phyloP scores from a whole-genome alignment of 139 green algal genomes.

The Volvox africanus region DNA sequence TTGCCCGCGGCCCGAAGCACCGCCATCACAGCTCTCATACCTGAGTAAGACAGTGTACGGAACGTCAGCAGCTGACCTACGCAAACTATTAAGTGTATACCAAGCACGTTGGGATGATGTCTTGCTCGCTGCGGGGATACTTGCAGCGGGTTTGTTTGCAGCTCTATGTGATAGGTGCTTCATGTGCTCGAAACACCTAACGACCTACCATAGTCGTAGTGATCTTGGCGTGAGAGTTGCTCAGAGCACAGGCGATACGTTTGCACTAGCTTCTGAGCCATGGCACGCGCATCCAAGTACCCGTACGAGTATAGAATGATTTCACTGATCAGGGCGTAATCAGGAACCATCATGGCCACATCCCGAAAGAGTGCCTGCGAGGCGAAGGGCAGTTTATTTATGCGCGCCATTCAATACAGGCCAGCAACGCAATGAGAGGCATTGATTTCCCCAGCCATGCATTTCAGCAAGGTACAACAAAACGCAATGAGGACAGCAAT shows the following conservation, averaged over 20 bases:
- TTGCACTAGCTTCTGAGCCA: constrained; percentile 83
- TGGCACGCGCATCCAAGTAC: constrained; percentile 75
- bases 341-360: constrained; percentile 85
- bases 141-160: too few relatives aligned
- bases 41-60: neutral
- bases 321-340: constrained; percentile 86
- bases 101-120: too few relatives aligned
- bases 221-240: constrained; percentile 78
- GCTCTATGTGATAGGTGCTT: too few relatives aligned
- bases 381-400: too few relatives aligned
- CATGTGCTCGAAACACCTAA: neutral
- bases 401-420: too few relatives aligned
- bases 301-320: constrained; percentile 83
- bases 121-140: too few relatives aligned
- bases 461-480: too few relatives aligned
- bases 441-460: too few relatives aligned
- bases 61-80: too few relatives aligned
- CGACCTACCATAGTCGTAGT: constrained; percentile 80
- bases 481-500: too few relatives aligned
- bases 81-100: too few relatives aligned
- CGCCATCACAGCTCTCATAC: constrained; percentile 85
- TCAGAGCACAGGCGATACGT: constrained; percentile 86
- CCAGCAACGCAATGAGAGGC: too few relatives aligned
- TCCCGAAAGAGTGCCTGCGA: constrained; percentile 76
- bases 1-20: constrained; percentile 78